These are phyloP conservation scores for Fraxinus sp. DNA, from an alignment of 305 asterid genomes.

Conservation along the genomic window DNA sequence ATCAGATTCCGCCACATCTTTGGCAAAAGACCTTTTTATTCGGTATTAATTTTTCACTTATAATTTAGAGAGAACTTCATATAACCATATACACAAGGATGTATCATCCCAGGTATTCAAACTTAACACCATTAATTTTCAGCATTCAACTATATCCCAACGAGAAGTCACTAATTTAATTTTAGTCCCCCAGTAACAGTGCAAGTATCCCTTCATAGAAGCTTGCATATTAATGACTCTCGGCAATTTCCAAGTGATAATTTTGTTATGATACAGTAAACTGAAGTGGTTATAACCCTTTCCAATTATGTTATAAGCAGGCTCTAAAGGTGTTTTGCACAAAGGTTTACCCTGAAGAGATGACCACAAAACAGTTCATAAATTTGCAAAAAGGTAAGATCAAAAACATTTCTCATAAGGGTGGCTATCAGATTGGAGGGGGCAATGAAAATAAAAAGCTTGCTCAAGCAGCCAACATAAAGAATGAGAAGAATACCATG, in stretches of 20 bases:
- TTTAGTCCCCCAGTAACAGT: neutral
- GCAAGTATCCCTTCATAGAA: slow-evolving; percentile 10
- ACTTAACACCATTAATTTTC: neutral
- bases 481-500: slow-evolving; percentile 19
- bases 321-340: slow-evolving; percentile 43
- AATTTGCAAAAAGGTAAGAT: slow-evolving; percentile 29
- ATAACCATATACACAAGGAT: slow-evolving; percentile 10
- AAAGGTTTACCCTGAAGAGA: slow-evolving; percentile 51
- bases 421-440: slow-evolving; percentile 24
- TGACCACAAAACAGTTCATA: slow-evolving; percentile 28
- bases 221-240: neutral
- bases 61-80: neutral
- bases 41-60: slow-evolving; percentile 1
- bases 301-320: slow-evolving; percentile 35
- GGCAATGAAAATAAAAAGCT: slow-evolving; percentile 29
- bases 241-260: slow-evolving; percentile 14
- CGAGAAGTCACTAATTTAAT: neutral
- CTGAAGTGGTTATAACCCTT: slow-evolving; percentile 15
- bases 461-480: slow-evolving; percentile 26
- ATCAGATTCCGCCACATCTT: neutral
- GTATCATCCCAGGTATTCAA: neutral
- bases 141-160: neutral
- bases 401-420: slow-evolving; percentile 28
- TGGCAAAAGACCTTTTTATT: neutral
- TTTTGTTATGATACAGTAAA: neutral